Conservation (phyloP, 1,139 yeast species). For the Suhomyces maxii region DNA sequence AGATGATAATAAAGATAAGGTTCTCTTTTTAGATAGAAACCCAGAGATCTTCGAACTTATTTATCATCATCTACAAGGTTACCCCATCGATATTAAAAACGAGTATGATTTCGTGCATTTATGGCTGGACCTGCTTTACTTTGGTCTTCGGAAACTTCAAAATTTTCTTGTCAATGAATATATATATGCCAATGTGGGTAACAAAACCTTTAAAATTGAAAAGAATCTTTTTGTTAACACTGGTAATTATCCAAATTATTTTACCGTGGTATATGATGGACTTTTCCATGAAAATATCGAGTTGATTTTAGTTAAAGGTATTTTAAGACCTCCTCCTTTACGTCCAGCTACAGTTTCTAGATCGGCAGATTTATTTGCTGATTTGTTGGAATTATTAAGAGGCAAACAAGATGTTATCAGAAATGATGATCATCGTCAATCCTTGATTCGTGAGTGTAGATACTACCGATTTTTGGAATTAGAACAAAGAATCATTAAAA, state of each 20-base stretch:
- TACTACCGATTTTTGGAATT: slow-evolving; percentile 75
- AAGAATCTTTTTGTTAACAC: slow-evolving; percentile 48
- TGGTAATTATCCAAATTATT: slow-evolving; percentile 79
- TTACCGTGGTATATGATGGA: slow-evolving; percentile 59
- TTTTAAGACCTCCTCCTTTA: slow-evolving; percentile 78
- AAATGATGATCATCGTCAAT: slow-evolving; percentile 54
- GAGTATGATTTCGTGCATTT: slow-evolving; percentile 64
- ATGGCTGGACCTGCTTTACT: slow-evolving; percentile 74
- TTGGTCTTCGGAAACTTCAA: slow-evolving; percentile 59
- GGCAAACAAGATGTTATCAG: slow-evolving; percentile 53
- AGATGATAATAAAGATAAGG: slow-evolving; percentile 40
- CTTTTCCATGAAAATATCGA: slow-evolving; percentile 45
- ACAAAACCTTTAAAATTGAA: slow-evolving; percentile 58
- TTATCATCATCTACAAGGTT: slow-evolving; percentile 75
- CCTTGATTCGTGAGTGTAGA: slow-evolving; percentile 65
- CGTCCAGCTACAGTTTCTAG: slow-evolving; percentile 56
- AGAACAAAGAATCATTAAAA: slow-evolving; percentile 67
- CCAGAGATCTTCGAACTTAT: slow-evolving; percentile 68
- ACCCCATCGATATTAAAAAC: slow-evolving; percentile 55
- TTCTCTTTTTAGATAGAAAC: slow-evolving; percentile 75
- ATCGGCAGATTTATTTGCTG: slow-evolving; percentile 59
- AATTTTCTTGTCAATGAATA: slow-evolving; percentile 52
- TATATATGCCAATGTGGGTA: slow-evolving; percentile 63
- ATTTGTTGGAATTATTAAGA: slow-evolving; percentile 54
- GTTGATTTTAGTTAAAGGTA: slow-evolving; percentile 36